Evolutionary conservation across 768 basidiomycete species (phyloP), one percentile per base, ranked within the genome.

Genomic region (Rhizopogon vesiculosus): DNA sequence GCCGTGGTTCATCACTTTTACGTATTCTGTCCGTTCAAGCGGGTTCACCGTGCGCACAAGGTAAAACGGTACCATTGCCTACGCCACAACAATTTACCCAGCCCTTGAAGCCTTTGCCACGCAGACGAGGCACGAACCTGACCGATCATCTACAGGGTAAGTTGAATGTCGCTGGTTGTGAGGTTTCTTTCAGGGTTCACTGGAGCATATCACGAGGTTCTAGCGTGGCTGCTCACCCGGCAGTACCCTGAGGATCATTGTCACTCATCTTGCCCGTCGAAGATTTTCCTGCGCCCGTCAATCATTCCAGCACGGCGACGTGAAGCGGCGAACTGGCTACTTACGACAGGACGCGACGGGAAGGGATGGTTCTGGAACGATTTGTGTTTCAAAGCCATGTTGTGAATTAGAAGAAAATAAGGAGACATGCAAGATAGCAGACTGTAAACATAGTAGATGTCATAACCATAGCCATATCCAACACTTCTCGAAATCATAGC

Each of bases 401-500:
- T 5, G 22, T 54, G 40, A 33, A 19, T 55, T 25, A 51, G n/a
- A 28, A 48, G 19, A 54, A 51, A 49, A n/a, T n/a, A 53, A 25
- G 10, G 45, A 38, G 53, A 22, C 7, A 51, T 52, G 44, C 41
- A 19, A 38, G 25, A 42, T 50, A 52, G 28, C 35, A 29, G 42
- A 28, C 35, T 18, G 42, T 25, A 54, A 46, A 57, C 61, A 53
- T 54, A 46, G 9, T 49, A 45, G 42, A 54, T 54, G 61, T 57
- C 69, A 59, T 60, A 55, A 57, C 42, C 57, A 59, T 61, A 59
- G 60, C 58, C 64, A 54, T 25, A 18, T 46, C 25, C 48, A 57
- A 51, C 56, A 53, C 51, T 38, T 29, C 50, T 60, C 49, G 62
- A 51, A 55, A 19, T 71, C 59, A 68, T 52, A 69, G 44, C 45